Evolutionary conservation across 2,329 filamentous ascomycete genomes (phyloP).

Genomic region (Lasiodiplodia sp.): DNA sequence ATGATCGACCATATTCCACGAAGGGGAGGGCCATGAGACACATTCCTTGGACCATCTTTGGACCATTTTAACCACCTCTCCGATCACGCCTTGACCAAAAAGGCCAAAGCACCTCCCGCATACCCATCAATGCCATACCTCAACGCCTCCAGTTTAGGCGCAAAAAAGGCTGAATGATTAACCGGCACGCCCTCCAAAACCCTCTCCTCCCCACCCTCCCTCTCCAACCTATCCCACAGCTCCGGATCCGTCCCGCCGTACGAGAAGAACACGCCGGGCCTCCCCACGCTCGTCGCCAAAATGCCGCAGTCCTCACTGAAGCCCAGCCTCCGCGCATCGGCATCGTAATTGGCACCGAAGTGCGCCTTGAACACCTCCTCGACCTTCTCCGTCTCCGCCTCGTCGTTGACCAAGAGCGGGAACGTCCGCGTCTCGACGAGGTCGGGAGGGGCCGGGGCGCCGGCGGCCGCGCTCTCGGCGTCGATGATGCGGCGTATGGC

Average conservation of each 20-base stretch:
- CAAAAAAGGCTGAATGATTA: slow-evolving; percentile 68
- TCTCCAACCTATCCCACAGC: slow-evolving; percentile 58
- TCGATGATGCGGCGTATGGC: slow-evolving; percentile 62
- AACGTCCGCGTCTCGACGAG: slow-evolving; percentile 53
- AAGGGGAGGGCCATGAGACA: neutral
- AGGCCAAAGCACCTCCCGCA: slow-evolving; percentile 59
- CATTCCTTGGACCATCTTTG: neutral
- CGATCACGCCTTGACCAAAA: slow-evolving; percentile 38
- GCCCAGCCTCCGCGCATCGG: slow-evolving; percentile 51
- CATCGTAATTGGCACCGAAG: slow-evolving; percentile 52
- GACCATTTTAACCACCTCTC: neutral
- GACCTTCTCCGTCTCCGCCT: slow-evolving; percentile 50
- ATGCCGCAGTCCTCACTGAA: slow-evolving; percentile 67
- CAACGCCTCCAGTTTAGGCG: slow-evolving; percentile 66
- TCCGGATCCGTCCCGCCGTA: slow-evolving; percentile 62
- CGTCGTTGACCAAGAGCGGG: slow-evolving; percentile 63
- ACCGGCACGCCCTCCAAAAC: slow-evolving; percentile 60
- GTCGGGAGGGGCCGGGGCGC: slow-evolving; percentile 52
- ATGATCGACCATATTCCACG: neutral
- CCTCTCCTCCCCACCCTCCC: slow-evolving; percentile 47
- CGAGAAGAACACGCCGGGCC: slow-evolving; percentile 64
- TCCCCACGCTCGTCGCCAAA: slow-evolving; percentile 58
- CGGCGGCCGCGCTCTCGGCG: slow-evolving; percentile 61
- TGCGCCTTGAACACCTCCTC: slow-evolving; percentile 54
- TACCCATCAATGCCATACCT: slow-evolving; percentile 59